These are phyloP conservation scores for Crucihimalaya himalaica DNA, from an alignment of 345 rosid genomes.

Conservation along the genomic window DNA sequence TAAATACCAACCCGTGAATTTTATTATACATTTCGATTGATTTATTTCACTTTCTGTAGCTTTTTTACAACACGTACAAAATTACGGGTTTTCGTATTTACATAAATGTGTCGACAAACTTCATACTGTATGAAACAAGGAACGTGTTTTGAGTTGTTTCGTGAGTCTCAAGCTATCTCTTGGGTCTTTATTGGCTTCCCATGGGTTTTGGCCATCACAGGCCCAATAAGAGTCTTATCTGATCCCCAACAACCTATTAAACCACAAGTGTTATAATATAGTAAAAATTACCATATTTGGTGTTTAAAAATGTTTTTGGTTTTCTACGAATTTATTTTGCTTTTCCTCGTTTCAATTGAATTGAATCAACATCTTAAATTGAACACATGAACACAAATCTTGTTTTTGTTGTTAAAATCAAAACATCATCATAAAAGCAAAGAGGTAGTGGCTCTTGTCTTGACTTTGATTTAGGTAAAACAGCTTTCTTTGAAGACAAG, in stretches of 20 bases:
- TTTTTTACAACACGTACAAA: neutral
- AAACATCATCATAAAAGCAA: conserved; percentile 12
- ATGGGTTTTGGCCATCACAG: neutral
- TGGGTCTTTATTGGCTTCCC: neutral
- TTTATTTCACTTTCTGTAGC: conserved; percentile 11
- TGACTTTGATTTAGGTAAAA: neutral
- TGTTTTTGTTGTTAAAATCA: neutral
- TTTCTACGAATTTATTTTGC: neutral
- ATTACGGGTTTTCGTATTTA: neutral
- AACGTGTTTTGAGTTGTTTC: conserved; percentile 14
- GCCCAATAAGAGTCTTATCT: conserved; percentile 2
- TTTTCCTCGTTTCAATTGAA: neutral
- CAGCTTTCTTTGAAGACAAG: conserved; percentile 1
- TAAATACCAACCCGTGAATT: conserved; percentile 35
- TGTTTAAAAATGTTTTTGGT: neutral
- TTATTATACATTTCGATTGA: conserved; percentile 9
- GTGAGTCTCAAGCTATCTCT: conserved; percentile 21
- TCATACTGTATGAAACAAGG: neutral
- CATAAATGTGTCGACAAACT: neutral
- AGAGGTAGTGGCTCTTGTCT: conserved; percentile 10
- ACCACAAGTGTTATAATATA: neutral
- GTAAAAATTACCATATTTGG: neutral
- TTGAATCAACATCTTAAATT: neutral
- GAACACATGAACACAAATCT: neutral
- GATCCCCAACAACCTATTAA: neutral